Conservation (phyloP, 805 yeast species). For the Ogataea allantospora region DNA sequence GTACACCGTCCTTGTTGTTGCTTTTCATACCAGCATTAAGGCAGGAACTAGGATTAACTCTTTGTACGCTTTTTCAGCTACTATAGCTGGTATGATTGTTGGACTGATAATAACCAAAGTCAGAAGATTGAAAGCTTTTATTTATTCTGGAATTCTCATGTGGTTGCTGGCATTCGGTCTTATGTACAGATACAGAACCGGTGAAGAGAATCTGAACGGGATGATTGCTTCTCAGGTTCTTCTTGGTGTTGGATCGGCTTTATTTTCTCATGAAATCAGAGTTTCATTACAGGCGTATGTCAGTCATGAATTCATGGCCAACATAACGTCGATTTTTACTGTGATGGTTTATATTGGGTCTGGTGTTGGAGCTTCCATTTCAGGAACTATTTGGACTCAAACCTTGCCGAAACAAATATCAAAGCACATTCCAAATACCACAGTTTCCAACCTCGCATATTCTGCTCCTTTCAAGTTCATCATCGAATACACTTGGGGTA, state of each 20-base stretch:
- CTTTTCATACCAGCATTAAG: conserved; percentile 30
- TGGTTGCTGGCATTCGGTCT: conserved; percentile 30
- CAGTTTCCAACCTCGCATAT: too few species aligned
- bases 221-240: conserved; percentile 48
- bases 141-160: conserved; percentile 33
- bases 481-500: too few species aligned
- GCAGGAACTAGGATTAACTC: conserved; percentile 41
- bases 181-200: conserved; percentile 12
- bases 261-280: conserved; percentile 32
- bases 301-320: conserved; percentile 28
- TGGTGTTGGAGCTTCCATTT: conserved; percentile 38
- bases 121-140: conserved; percentile 38
- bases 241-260: conserved; percentile 36
- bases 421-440: too few species aligned
- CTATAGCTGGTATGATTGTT: conserved; percentile 38
- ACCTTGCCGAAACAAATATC: conserved; percentile 47
- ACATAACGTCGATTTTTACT: conserved; percentile 32
- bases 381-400: conserved; percentile 46
- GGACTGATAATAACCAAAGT: conserved; percentile 35
- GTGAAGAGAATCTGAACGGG: conserved; percentile 39
- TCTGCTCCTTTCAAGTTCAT: too few species aligned
- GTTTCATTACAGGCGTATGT: conserved; percentile 41
- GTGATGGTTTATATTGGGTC: conserved; percentile 35
- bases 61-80: conserved; percentile 36
- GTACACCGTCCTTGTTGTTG: conserved; percentile 36